These are phyloP conservation scores for Chytriomyces sp. DNA, from an alignment of 192 early-diverging fungal genomes.

Conservation along the genomic window DNA sequence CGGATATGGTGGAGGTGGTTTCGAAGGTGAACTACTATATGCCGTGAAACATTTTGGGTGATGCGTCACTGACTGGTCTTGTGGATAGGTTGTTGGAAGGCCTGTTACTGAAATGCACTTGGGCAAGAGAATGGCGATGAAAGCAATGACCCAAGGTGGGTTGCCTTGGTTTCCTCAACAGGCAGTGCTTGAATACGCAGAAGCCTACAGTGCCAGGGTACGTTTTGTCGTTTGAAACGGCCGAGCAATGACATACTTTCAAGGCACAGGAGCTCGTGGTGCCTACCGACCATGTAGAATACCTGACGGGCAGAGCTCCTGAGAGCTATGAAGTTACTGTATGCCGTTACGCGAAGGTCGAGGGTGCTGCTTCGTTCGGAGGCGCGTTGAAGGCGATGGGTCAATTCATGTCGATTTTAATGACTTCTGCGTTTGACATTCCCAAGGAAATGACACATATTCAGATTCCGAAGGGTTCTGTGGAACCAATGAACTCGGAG, in stretches of 20 bases:
- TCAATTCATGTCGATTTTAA: not conserved
- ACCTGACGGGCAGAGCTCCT: not conserved
- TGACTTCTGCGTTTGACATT: not conserved
- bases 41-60: too few species aligned
- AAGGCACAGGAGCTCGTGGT: not conserved
- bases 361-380: not conserved
- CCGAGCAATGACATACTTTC: not conserved
- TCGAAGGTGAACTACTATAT: too few species aligned
- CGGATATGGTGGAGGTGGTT: too few species aligned
- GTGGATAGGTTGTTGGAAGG: too few species aligned
- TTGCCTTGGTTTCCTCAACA: not conserved
- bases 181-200: not conserved
- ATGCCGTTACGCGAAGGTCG: not conserved
- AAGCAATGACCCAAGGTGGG: not conserved
- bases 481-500: not conserved
- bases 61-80: too few species aligned
- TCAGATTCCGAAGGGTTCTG: not conserved
- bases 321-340: not conserved
- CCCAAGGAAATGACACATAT: not conserved
- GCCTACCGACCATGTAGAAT: slow-evolving; percentile 1
- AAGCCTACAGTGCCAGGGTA: not conserved
- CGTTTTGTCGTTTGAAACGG: too few species aligned
- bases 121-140: too few species aligned
- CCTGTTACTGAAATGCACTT: too few species aligned
- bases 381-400: not conserved